phyloP scores from a whole-genome alignment of 1,284 basidiomycete species.

The Boletus sp. region DNA sequence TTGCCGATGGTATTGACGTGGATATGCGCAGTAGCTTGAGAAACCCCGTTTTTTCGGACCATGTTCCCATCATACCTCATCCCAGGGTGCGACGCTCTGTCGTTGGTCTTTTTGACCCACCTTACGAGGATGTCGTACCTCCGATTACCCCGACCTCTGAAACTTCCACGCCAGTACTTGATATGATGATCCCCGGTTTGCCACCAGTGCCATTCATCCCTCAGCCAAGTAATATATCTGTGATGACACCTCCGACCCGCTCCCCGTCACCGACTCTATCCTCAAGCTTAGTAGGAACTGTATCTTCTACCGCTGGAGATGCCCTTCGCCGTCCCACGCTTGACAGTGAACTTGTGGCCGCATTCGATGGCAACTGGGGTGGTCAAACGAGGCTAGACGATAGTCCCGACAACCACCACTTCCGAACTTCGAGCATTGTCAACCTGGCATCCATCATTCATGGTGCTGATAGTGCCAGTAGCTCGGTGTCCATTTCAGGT shows the following conservation, averaged over 20 bases:
- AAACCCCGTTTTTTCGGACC: constrained; percentile 25
- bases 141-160: constrained; percentile 21
- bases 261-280: constrained; percentile 29
- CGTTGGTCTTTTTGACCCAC: constrained; percentile 62
- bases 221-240: constrained; percentile 35
- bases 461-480: constrained; percentile 11
- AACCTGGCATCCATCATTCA: constrained; percentile 24
- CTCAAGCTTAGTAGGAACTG: constrained; percentile 7
- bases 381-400: constrained; percentile 6
- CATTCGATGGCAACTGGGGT: constrained; percentile 34
- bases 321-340: constrained; percentile 29
- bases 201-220: constrained; percentile 40
- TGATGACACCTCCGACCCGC: constrained; percentile 19
- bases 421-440: constrained; percentile 29
- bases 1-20: constrained; percentile 37
- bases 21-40: constrained; percentile 43
- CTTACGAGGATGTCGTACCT: constrained; percentile 14
- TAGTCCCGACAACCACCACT: constrained; percentile 19
- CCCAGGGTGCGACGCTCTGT: constrained; percentile 59
- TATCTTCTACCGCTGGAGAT: constrained; percentile 15
- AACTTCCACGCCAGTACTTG: constrained; percentile 29
- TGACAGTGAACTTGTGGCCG: constrained; percentile 37
- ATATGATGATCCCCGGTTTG: constrained; percentile 40
- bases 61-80: constrained; percentile 25
- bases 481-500: constrained; percentile 13